Base-by-base conservation (phyloP, 2,329 filamentous ascomycete species). In the Hypoxylon sp. region DNA sequence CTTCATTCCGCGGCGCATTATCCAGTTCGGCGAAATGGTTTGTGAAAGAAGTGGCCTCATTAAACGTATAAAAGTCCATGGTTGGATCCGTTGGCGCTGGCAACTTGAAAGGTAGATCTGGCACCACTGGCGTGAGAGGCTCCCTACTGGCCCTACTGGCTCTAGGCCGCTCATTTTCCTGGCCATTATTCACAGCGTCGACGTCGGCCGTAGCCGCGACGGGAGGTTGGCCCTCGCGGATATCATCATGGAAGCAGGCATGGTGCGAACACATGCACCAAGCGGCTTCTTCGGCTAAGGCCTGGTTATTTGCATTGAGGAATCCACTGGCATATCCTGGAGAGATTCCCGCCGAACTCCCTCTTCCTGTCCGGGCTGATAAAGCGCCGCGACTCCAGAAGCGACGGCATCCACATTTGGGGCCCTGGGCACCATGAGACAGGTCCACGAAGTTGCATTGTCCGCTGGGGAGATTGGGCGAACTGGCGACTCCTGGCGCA, bases 251-350 rank as follows among this genome's bases (percentile, higher is more conserved):
- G 65, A 82, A 89, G 74, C 86, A 89, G 55, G 86, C 86, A 75
- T 89, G 86, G 70, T 89, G 86, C 54, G 83, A 84, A 72, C 86
- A 89, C 86, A 88, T 88, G 77, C 86, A 89, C 80, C 82, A 87
- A 64, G 79, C 78, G 26, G 79, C 71, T 71, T 86, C 81, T 55
- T 82, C 82, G 8, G 66, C 66, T 54, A 55, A 6, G 26, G 59
- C 58, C 40, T 48, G 16, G 32, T 58, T 36, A 60, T 65, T 67
- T 49, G 56, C 64, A 63, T 53, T 58, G 2, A 58, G 24, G 32
- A 70, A 71, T 65, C 71, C 73, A 70, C 68, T 70, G 61, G 65
- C 45, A 66, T 68, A 71, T 64, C 65, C 70, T 24, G 72, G 67
- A 7, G 70, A 68, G 6, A 59, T 70, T 57, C 71, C 72, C 40